Percentiles rank a stretch among this genome's conserved stretches.
phyloP scores from a whole-genome alignment of 805 yeast genomes.

The Saccharomyces eubayanus region DNA sequence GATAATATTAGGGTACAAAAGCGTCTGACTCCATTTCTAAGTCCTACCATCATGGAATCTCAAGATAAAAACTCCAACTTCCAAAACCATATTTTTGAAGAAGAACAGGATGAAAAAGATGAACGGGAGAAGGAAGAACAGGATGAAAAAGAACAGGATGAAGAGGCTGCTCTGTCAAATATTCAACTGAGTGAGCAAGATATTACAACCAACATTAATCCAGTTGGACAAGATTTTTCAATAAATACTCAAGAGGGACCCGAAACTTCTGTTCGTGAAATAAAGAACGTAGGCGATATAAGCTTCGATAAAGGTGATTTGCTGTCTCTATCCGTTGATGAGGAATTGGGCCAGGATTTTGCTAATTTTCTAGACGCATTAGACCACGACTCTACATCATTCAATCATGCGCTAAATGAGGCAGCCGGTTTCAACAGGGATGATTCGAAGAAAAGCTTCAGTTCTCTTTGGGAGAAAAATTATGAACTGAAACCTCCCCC shows the following conservation, averaged over 20 bases:
- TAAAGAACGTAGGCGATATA: not conserved
- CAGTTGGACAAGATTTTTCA: not conserved
- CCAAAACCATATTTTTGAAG: not conserved
- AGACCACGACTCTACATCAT: conserved; percentile 9
- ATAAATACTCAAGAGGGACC: not conserved
- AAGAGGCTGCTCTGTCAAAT: not conserved
- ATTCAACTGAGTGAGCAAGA: not conserved
- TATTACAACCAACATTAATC: not conserved
- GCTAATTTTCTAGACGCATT: conserved; percentile 9
- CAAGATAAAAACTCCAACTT: not conserved
- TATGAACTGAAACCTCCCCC: not conserved
- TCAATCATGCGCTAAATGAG: conserved; percentile 1
- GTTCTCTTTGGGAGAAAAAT: not conserved
- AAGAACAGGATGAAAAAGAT: not conserved
- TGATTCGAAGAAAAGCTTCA: not conserved
- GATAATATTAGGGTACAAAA: conserved; percentile 9
- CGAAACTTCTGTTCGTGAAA: not conserved
- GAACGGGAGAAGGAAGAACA: not conserved
- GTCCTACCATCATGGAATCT: not conserved
- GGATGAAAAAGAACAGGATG: not conserved
- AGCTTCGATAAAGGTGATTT: not conserved
- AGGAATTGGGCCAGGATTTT: conserved; percentile 14
- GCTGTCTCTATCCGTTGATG: conserved; percentile 1
- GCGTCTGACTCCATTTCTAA: conserved; percentile 1
- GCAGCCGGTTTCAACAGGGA: not conserved